phyloP scores from a whole-genome alignment of 2,329 filamentous ascomycete genomes.

The Fusarium mangiferae region DNA sequence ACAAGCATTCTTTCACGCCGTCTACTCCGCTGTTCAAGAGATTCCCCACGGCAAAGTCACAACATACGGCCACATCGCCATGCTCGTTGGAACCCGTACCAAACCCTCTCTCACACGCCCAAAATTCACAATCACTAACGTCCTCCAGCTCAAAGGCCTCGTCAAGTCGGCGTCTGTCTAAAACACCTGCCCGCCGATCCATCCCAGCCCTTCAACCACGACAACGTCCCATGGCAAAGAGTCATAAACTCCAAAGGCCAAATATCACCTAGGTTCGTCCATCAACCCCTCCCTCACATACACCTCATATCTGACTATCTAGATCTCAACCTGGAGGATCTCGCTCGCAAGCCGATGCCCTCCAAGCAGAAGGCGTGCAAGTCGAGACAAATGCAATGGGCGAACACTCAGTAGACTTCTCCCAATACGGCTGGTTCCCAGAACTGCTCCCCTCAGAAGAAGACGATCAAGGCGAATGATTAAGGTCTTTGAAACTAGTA shows the following conservation, averaged over 20 bases:
- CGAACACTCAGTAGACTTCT: slow-evolving; percentile 63
- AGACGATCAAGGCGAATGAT: slow-evolving; percentile 12
- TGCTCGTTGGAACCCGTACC: slow-evolving; percentile 76
- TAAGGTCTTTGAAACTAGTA: slow-evolving; percentile 40
- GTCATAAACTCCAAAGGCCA: slow-evolving; percentile 88
- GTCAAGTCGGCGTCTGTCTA: slow-evolving; percentile 90
- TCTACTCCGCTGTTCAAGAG: slow-evolving; percentile 86
- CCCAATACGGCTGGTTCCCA: slow-evolving; percentile 67
- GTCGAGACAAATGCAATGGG: slow-evolving; percentile 62
- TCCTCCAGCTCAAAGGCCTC: slow-evolving; percentile 70
- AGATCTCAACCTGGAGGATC: slow-evolving; percentile 62
- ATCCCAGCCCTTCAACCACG: slow-evolving; percentile 70
- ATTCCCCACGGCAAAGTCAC: slow-evolving; percentile 87
- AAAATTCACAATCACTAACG: background rate
- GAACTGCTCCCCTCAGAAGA: slow-evolving; percentile 58
- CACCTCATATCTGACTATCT: background rate
- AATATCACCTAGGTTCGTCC: slow-evolving; percentile 80
- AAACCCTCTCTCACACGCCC: slow-evolving; percentile 50
- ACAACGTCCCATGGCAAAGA: slow-evolving; percentile 92
- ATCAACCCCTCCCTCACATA: background rate
- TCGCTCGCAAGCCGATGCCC: slow-evolving; percentile 60
- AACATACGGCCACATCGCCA: slow-evolving; percentile 84
- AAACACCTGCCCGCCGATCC: slow-evolving; percentile 78
- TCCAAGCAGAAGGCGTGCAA: slow-evolving; percentile 63
- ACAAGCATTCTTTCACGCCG: slow-evolving; percentile 76